A percentile compares a stretch with the other conserved stretches of the same genome.
Evolutionary conservation across 2,329 filamentous ascomycete species (phyloP).

Genomic region (Neonectria punicea): DNA sequence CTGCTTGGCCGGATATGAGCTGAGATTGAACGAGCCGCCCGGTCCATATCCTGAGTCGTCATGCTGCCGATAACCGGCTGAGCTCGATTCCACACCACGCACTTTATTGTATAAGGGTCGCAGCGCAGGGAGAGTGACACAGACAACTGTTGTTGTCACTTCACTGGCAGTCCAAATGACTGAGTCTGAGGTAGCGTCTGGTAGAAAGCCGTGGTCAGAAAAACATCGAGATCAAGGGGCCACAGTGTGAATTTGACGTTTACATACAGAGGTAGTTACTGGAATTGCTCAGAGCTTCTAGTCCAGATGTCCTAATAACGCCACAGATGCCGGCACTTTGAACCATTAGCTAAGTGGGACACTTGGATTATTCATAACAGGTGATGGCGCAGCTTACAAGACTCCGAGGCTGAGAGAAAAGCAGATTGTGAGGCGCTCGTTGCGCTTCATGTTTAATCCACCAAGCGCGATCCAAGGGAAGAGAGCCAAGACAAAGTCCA

Average conservation of each 20-base stretch:
- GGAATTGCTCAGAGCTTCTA: constrained; percentile 24
- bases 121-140: constrained; percentile 22
- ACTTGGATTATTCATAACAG: too few species aligned
- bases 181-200: constrained; percentile 25
- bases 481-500: constrained; percentile 24
- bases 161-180: constrained; percentile 31
- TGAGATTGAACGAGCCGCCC: constrained; percentile 16
- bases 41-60: constrained; percentile 23
- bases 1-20: constrained; percentile 13
- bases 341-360: not conserved
- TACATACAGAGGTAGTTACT: constrained; percentile 23
- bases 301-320: constrained; percentile 18
- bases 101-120: constrained; percentile 26
- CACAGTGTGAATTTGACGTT: not conserved
- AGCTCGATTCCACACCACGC: constrained; percentile 27
- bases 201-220: not conserved
- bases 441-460: constrained; percentile 29
- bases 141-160: constrained; percentile 27
- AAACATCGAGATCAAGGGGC: too few species aligned
- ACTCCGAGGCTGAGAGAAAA: constrained; percentile 23
- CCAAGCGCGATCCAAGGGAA: constrained; percentile 26
- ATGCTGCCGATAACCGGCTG: constrained; percentile 28
- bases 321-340: constrained; percentile 23
- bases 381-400: not conserved
- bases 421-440: constrained; percentile 24